These are phyloP conservation scores for Cladobotryum protrusum DNA, from an alignment of 2,329 filamentous ascomycete genomes.

Conservation along the genomic window DNA sequence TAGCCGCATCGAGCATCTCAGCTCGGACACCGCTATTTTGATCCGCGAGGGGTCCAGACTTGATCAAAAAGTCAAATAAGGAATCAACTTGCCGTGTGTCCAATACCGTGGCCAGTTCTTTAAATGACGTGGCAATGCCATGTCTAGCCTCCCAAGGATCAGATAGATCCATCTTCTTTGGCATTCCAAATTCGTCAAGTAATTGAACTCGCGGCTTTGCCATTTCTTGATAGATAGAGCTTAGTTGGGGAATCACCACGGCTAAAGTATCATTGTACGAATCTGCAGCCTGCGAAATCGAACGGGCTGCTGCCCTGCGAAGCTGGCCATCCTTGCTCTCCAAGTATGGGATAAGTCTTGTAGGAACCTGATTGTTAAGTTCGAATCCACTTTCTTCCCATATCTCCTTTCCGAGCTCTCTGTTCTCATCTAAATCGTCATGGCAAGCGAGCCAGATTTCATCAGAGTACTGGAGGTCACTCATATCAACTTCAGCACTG, in stretches of 20 bases:
- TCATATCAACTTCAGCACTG: slow-evolving; percentile 85
- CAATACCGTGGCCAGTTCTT: slow-evolving; percentile 68
- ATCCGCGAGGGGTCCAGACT: slow-evolving; percentile 81
- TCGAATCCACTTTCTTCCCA: slow-evolving; percentile 91
- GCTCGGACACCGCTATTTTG: slow-evolving; percentile 68
- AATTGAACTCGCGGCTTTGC: slow-evolving; percentile 78
- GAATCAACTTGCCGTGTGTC: slow-evolving; percentile 62
- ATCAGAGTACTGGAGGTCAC: slow-evolving; percentile 75
- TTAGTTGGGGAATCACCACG: slow-evolving; percentile 57
- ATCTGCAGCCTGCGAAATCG: slow-evolving; percentile 68
- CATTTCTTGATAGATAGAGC: slow-evolving; percentile 67
- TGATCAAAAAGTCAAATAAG: slow-evolving; percentile 81
- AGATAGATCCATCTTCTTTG: slow-evolving; percentile 75
- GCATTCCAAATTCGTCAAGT: slow-evolving; percentile 91
- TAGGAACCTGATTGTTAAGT: slow-evolving; percentile 57
- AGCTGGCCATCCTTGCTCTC: slow-evolving; percentile 75
- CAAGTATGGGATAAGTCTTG: slow-evolving; percentile 69
- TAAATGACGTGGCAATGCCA: slow-evolving; percentile 82
- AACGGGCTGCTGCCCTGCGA: slow-evolving; percentile 73
- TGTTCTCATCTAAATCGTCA: slow-evolving; percentile 84
- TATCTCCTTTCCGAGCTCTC: slow-evolving; percentile 74
- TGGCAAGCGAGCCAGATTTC: slow-evolving; percentile 93
- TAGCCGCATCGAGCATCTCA: slow-evolving; percentile 89
- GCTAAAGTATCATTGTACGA: slow-evolving; percentile 54
- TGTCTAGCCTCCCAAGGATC: slow-evolving; percentile 91